phyloP scores from a whole-genome alignment of 2,329 filamentous ascomycete species.

The Dothideomycetes sp. region DNA sequence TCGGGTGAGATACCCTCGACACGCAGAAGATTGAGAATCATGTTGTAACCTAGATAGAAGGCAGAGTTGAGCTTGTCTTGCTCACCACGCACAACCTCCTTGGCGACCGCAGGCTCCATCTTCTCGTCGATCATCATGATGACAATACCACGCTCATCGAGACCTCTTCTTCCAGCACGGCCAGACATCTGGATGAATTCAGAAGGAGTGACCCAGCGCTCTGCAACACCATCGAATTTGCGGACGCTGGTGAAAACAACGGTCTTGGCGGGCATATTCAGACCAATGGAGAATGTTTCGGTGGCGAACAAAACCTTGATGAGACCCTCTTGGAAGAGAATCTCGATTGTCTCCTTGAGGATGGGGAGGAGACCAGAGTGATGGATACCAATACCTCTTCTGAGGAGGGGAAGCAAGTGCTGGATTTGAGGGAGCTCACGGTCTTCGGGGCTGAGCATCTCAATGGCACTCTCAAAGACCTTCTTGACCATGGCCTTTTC shows the following conservation, averaged over 20 bases:
- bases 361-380: conserved; percentile 93
- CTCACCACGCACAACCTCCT: conserved; percentile 89
- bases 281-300: conserved; percentile 94
- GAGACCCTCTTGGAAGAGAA: conserved; percentile 92
- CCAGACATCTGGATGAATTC: conserved; percentile 99
- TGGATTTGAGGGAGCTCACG: conserved; percentile 80
- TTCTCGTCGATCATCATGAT: conserved; percentile 99
- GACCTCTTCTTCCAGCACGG: conserved; percentile 88
- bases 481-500: conserved; percentile 91
- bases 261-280: conserved; percentile 99
- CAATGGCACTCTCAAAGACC: conserved; percentile 88
- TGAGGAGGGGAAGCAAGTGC: conserved; percentile 78
- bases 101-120: conserved; percentile 89
- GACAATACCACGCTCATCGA: conserved; percentile 95
- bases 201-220: conserved; percentile 79
- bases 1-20: conserved; percentile 99
- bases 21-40: conserved; percentile 92
- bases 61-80: conserved; percentile 97
- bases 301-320: conserved; percentile 98
- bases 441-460: conserved; percentile 86
- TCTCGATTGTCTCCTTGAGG: conserved; percentile 96
- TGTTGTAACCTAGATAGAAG: conserved; percentile 97
- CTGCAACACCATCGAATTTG: conserved; percentile 80
- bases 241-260: conserved; percentile 97
- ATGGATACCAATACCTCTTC: conserved; percentile 91